Conservation (phyloP, 2,329 filamentous ascomycete species). For the Catunica adiposa region DNA sequence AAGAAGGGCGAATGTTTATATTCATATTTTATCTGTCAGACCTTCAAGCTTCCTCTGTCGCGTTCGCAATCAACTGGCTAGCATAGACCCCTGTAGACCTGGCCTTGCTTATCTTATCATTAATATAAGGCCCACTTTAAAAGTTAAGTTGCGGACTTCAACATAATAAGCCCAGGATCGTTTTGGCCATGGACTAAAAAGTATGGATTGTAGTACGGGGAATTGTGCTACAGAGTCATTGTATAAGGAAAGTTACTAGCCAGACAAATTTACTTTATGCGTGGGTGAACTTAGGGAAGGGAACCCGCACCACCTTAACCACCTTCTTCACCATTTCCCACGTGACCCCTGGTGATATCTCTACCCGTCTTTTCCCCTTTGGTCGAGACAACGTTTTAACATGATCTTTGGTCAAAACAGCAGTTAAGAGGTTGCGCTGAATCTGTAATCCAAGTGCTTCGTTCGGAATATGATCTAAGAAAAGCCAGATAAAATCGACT, state of each 20-base stretch:
- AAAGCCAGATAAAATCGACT: constrained; percentile 13
- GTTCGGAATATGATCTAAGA: constrained; percentile 13
- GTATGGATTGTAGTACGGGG: too few species aligned
- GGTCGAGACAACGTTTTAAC: constrained; percentile 8
- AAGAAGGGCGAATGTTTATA: not conserved
- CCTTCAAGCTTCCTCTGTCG: not conserved
- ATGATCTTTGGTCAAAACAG: constrained; percentile 4
- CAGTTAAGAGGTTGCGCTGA: constrained; percentile 11
- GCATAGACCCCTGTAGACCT: not conserved
- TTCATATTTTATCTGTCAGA: not conserved
- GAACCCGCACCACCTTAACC: constrained; percentile 8
- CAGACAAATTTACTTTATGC: too few species aligned
- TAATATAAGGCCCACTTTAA: constrained; percentile 5
- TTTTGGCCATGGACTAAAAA: too few species aligned
- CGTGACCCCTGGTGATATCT: constrained; percentile 7
- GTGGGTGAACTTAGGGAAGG: constrained; percentile 9
- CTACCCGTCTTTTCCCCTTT: constrained; percentile 10
- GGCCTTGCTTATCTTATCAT: constrained; percentile 9
- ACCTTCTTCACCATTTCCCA: constrained; percentile 13
- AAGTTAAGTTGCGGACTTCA: not conserved
- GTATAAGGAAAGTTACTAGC: too few species aligned
- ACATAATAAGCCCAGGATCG: too few species aligned
- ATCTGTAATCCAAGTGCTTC: constrained; percentile 12
- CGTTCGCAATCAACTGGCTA: constrained; percentile 7
- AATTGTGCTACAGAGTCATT: not conserved